These are phyloP conservation scores for Pyrrhoderma noxium DNA, from an alignment of 1,284 basidiomycete genomes.

Conservation along the genomic window DNA sequence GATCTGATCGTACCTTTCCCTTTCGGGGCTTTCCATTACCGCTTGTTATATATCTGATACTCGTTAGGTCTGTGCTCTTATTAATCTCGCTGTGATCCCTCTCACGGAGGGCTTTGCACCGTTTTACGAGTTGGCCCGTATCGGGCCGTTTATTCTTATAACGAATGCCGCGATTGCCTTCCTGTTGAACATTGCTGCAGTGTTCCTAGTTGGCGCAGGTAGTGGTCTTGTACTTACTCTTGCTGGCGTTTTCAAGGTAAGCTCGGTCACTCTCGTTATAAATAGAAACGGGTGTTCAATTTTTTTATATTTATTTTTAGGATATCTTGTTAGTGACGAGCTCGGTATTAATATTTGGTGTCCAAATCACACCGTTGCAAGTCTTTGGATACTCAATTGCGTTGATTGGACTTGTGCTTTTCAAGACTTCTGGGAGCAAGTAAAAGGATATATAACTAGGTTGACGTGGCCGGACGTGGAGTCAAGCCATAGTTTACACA, in stretches of 20 bases:
- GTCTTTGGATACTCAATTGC: slow-evolving; percentile 83
- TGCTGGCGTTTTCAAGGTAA: slow-evolving; percentile 88
- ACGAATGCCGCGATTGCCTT: slow-evolving; percentile 88
- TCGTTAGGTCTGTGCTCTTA: slow-evolving; percentile 69
- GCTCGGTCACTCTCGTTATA: slow-evolving; percentile 14
- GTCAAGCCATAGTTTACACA: no score
- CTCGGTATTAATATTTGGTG: slow-evolving; percentile 80
- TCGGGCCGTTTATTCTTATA: slow-evolving; percentile 75
- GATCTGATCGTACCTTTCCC: neutral
- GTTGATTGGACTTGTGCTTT: slow-evolving; percentile 71
- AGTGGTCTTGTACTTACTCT: slow-evolving; percentile 87
- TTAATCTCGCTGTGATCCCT: slow-evolving; percentile 81
- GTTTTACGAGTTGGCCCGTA: slow-evolving; percentile 60
- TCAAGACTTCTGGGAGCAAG: slow-evolving; percentile 73
- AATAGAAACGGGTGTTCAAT: neutral
- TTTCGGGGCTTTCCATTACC: neutral
- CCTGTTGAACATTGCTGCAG: slow-evolving; percentile 87
- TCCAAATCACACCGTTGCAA: slow-evolving; percentile 75
- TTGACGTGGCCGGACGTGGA: no score
- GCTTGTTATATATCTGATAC: slow-evolving; percentile 9
- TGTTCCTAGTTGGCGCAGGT: slow-evolving; percentile 88
- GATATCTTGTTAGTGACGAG: slow-evolving; percentile 93
- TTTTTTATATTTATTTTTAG: slow-evolving; percentile 29
- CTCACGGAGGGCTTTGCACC: slow-evolving; percentile 89
- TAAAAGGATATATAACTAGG: slow-evolving; percentile 24